Percentiles rank a stretch among this genome's conserved stretches.
Evolutionary conservation across 2,329 filamentous ascomycete species (phyloP).

Genomic region (Penicillium glabrum): DNA sequence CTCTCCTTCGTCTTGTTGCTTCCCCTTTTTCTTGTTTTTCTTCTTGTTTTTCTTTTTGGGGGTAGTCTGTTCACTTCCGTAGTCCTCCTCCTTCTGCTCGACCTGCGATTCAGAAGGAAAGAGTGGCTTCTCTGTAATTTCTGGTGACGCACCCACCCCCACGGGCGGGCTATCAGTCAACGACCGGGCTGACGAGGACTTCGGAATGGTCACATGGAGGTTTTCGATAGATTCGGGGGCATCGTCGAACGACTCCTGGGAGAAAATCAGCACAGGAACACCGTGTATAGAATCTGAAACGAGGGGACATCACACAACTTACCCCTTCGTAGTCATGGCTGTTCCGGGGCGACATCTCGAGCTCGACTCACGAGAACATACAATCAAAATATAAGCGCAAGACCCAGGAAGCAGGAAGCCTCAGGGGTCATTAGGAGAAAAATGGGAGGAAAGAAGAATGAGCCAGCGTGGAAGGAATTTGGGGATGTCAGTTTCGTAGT

Average conservation of each 20-base stretch:
- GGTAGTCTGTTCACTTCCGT: constrained; percentile 5
- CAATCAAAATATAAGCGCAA: constrained; percentile 19
- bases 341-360: constrained; percentile 39
- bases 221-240: constrained; percentile 53
- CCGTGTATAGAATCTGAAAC: constrained; percentile 2
- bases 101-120: constrained; percentile 29
- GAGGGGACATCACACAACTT: constrained; percentile 20
- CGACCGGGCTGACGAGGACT: constrained; percentile 59
- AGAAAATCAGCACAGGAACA: constrained; percentile 2
- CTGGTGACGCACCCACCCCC: constrained; percentile 38
- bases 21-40: constrained; percentile 12
- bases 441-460: constrained; percentile 9
- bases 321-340: constrained; percentile 47
- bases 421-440: constrained; percentile 7
- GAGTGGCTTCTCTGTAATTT: constrained; percentile 32
- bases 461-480: constrained; percentile 17
- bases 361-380: constrained; percentile 6
- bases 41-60: constrained; percentile 14
- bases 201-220: constrained; percentile 32
- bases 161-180: constrained; percentile 51
- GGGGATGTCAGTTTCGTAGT: constrained; percentile 15
- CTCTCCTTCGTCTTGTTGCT: constrained; percentile 14
- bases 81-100: constrained; percentile 18
- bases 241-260: constrained; percentile 79
- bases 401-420: constrained; percentile 8